phyloP scores from a whole-genome alignment of 257 asterid genomes.

The Petrea volubilis region DNA sequence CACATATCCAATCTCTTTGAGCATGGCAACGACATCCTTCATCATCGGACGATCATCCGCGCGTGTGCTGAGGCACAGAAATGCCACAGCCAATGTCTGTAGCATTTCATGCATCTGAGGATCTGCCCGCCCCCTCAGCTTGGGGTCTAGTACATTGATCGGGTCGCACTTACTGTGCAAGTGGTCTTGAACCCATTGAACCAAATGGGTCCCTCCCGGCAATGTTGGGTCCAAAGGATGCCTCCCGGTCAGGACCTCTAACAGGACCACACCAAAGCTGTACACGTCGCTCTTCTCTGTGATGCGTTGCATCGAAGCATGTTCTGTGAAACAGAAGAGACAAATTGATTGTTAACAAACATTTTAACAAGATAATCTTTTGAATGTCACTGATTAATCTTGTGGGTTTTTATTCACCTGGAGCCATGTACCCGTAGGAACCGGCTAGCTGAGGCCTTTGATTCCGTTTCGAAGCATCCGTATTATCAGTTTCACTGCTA shows the following conservation, averaged over 20 bases:
- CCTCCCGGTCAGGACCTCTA: slow-evolving; percentile 93
- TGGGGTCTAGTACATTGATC: slow-evolving; percentile 74
- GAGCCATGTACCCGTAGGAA: slow-evolving; percentile 98
- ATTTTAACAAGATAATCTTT: not conserved
- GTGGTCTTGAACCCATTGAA: slow-evolving; percentile 83
- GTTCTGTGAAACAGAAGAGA: slow-evolving; percentile 49
- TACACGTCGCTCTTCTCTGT: slow-evolving; percentile 89
- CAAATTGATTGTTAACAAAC: not conserved
- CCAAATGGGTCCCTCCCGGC: slow-evolving; percentile 83
- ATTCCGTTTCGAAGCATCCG: slow-evolving; percentile 44
- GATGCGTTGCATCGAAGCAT: slow-evolving; percentile 71
- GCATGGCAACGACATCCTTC: slow-evolving; percentile 98
- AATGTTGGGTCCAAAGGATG: slow-evolving; percentile 93
- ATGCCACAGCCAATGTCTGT: slow-evolving; percentile 86
- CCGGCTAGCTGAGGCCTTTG: slow-evolving; percentile 91
- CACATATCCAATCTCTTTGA: slow-evolving; percentile 65
- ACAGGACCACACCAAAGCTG: slow-evolving; percentile 80
- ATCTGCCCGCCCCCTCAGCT: slow-evolving; percentile 87
- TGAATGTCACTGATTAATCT: not conserved
- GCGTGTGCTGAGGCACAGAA: slow-evolving; percentile 70
- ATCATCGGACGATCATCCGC: slow-evolving; percentile 80
- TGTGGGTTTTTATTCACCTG: slow-evolving; percentile 50
- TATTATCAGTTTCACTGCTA: slow-evolving; percentile 23
- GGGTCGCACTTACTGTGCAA: slow-evolving; percentile 64
- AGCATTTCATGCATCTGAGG: slow-evolving; percentile 97